Conservation (phyloP, 768 basidiomycete genomes). For the Kwoniella dejecticola region DNA sequence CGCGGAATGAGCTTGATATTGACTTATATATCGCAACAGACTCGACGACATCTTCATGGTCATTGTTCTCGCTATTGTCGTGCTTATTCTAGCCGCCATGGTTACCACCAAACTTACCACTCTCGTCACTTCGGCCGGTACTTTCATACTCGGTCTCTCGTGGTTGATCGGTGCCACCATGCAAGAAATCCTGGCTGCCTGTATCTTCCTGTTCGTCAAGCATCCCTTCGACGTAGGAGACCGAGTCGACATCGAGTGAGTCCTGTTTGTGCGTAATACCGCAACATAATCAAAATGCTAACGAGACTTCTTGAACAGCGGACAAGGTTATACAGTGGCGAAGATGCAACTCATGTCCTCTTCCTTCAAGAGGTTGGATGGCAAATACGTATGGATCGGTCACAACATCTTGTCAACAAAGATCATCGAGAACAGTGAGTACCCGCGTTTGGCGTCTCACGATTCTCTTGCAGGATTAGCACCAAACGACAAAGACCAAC, state of each 20-base stretch:
- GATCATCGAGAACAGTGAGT: slow-evolving; percentile 54
- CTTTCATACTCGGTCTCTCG: slow-evolving; percentile 65
- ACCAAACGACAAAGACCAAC: too few species aligned
- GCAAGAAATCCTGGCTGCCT: slow-evolving; percentile 77
- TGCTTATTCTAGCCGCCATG: slow-evolving; percentile 80
- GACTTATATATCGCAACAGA: slow-evolving; percentile 45
- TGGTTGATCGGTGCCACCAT: slow-evolving; percentile 82
- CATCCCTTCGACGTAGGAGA: slow-evolving; percentile 56
- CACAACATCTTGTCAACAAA: slow-evolving; percentile 56
- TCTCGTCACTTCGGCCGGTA: slow-evolving; percentile 74
- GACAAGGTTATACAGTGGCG: slow-evolving; percentile 68
- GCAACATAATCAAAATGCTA: too few species aligned
- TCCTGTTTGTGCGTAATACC: too few species aligned
- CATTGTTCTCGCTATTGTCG: slow-evolving; percentile 68
- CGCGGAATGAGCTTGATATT: background rate
- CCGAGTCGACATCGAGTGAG: slow-evolving; percentile 64
- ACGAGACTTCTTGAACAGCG: too few species aligned
- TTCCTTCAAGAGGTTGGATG: slow-evolving; percentile 51
- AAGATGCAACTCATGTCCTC: slow-evolving; percentile 81
- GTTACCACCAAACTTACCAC: slow-evolving; percentile 74
- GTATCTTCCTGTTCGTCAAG: slow-evolving; percentile 89
- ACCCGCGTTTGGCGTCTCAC: background rate
- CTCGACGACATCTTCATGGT: slow-evolving; percentile 85
- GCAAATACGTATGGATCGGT: slow-evolving; percentile 55
- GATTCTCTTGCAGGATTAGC: too few species aligned